Evolutionary conservation across 1,284 basidiomycete species (phyloP), one percentile per base, ranked within the genome.

Genomic region (Malassezia pachydermatis): DNA sequence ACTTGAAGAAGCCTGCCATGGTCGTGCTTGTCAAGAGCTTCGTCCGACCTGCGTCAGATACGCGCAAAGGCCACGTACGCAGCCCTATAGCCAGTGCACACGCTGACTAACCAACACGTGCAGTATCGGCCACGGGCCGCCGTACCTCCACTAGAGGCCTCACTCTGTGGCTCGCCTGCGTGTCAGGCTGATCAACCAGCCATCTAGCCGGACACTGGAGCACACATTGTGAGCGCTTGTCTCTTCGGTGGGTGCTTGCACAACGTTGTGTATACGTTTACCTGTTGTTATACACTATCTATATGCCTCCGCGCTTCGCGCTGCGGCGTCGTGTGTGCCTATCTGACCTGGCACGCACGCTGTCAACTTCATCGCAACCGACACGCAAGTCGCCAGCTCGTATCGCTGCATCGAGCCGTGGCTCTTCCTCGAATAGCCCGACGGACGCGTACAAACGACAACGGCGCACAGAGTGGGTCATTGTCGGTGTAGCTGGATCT

Each of bases 401-500:
- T 5, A 23, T 43, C 4, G 30, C 41, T 6, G 41, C 41, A 8
- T 23, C 41, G 7, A 22, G 29, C 13, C 29, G 41, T 22, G 4
- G 20, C 11, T 9, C 29, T 22, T 34, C 42, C 10, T 17, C 30
- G 32, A 17, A 17, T 8, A 17, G 13, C 13, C 14, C 42, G 17
- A 36, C 55, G 13, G 51, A 60, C 14, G 58, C 62, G 1, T 63
- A 54, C 23, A 49, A 58, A 29, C 58, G 61, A 29, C 65, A 67
- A 50, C 57, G 59, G 5, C 51, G 59, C 9, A 51, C 53, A 20
- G 67, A 70, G 59, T 70, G 67, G 67, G 54, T 64, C 20, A 54
- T 68, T 10, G 66, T 70, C 30, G 67, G 62, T 19, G 63, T 65
- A 8, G 60, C 67, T 24, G 66, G 66, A 1, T 62, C 59, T 4